Evolutionary conservation across 768 basidiomycete genomes (phyloP).

Genomic region (Termitomyces sp.): DNA sequence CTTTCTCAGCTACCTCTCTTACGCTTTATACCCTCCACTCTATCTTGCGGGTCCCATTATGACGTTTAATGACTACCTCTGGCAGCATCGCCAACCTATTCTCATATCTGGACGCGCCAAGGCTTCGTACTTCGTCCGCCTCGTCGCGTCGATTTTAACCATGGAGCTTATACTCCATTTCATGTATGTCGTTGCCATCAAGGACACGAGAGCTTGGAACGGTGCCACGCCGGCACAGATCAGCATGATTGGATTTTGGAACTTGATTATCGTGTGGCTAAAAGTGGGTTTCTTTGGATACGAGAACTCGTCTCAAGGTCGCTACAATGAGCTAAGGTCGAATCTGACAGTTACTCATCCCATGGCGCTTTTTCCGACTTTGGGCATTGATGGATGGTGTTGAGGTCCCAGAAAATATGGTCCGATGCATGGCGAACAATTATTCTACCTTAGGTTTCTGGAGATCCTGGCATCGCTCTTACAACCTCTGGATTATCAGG

Average conservation of each 20-base stretch:
- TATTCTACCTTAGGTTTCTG: conserved; percentile 92
- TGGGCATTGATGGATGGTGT: conserved; percentile 88
- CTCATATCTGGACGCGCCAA: conserved; percentile 33
- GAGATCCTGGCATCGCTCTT: conserved; percentile 95
- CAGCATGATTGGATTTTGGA: conserved; percentile 96
- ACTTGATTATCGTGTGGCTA: conserved; percentile 91
- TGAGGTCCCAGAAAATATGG: conserved; percentile 97
- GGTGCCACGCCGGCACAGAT: conserved; percentile 76
- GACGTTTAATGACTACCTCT: conserved; percentile 92
- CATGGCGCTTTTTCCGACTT: conserved; percentile 95
- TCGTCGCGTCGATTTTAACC: conserved; percentile 62
- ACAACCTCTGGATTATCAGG: conserved; percentile 94
- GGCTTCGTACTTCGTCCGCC: conserved; percentile 62
- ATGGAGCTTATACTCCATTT: conserved; percentile 92
- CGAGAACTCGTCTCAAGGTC: not conserved
- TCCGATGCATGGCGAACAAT: conserved; percentile 97
- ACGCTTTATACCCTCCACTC: conserved; percentile 86
- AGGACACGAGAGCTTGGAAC: conserved; percentile 78
- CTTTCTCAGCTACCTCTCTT: conserved; percentile 71
- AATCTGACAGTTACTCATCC: conserved; percentile 72
- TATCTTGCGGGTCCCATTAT: conserved; percentile 97
- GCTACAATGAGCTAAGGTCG: not conserved
- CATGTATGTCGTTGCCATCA: conserved; percentile 97
- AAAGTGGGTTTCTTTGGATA: conserved; percentile 50
- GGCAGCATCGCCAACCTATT: conserved; percentile 72